Evolutionary conservation across 2,329 filamentous ascomycete genomes (phyloP), one percentile per base, ranked within the genome.

Genomic region (Dendrostoma leiphaemia): DNA sequence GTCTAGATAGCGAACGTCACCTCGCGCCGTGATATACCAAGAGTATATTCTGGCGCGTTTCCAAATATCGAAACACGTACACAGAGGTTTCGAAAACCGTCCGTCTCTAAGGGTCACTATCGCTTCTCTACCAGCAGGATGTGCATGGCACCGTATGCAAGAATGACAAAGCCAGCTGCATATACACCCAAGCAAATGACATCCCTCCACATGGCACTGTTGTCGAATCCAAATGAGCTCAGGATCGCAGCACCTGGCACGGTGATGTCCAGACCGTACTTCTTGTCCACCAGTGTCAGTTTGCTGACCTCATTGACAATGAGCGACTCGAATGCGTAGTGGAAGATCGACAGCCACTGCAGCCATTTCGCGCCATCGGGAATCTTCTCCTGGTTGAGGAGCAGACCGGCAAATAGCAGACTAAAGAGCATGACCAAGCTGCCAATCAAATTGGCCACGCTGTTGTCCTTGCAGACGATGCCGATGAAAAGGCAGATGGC

Each of bases 391-490:
- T 96, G 91, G 70, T 99, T 99, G 58, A 99, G 83, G 54, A 99
- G 79, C 56, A 99, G 85, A 54, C 94, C 94, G 1, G 92, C 93
- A 70, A 99, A 97, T 9, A 99, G 81, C 58, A 99, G 75, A 67
- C 90, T 96, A 78, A 99, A 99, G 8, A 99, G 80, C 94, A 99
- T 99, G 48, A 97, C 91, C 63, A 99, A 74, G 63, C 92, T 95
- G 51, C 93, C 94, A 56, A 99, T 89, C 59, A 99, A 71, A 70
- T 95, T 97, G 48, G 94, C 94, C 2, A 99, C 91, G 34, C 91
- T 89, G 29, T 83, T 84, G 65, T 99, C 94, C 65, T 89, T 90
- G 79, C 95, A 96, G 7, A 97, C 82, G 57, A 99, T 96, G 60
- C 94, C 94, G 62, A 99, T 95, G 68, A 97, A 97, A 7, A 99